Base-by-base conservation (phyloP, 2,329 filamentous ascomycete species). In the Fusarium ramigenum region DNA sequence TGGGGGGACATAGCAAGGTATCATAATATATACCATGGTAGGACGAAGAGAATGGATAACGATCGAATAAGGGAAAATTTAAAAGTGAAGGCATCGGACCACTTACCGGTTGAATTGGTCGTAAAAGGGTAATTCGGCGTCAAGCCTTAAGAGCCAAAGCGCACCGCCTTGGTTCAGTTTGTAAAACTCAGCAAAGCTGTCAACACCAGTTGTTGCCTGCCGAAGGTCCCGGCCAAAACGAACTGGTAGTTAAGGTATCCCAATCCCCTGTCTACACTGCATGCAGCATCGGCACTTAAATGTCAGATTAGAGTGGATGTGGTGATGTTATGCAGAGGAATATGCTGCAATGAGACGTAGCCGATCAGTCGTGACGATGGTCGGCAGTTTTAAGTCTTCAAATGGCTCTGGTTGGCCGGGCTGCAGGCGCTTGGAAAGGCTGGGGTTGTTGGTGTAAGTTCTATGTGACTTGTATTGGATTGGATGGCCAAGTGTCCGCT, bases 401-500 rank as follows among this genome's bases (percentile, higher is more conserved):
- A 49, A 43, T 60, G 63, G 53, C 64, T 60, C 75, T 68, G 75
- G 75, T 76, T 77, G 75, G 70, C 75, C 66, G 61, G 75, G 69
- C 66, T 72, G 73, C 75, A 67, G 65, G 73, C 60, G 53, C 49
- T 72, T 58, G 62, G 57, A 60, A 34, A 60, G 60, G 70, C 60
- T 66, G 57, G 72, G 70, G 47, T 53, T 30, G 67, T 49, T 60
- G 60, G 42, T 59, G 46, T 60, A 69, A 50, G 59, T 30, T 66
- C 68, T 44, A 63, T 70, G 63, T 62, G 58, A 61, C 60, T 65
- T 66, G 63, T 56, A 52, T 61, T 64, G 66, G 42, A 69, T 71
- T 72, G 62, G 63, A 43, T 60, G 49, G 53, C 68, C 58, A 72
- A 64, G 54, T 63, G 68, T 72, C 54, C 39, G 47, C 44, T 64